These are phyloP conservation scores for Alternaria incomplexa DNA, from an alignment of 2,329 filamentous ascomycete species.

Conservation along the genomic window DNA sequence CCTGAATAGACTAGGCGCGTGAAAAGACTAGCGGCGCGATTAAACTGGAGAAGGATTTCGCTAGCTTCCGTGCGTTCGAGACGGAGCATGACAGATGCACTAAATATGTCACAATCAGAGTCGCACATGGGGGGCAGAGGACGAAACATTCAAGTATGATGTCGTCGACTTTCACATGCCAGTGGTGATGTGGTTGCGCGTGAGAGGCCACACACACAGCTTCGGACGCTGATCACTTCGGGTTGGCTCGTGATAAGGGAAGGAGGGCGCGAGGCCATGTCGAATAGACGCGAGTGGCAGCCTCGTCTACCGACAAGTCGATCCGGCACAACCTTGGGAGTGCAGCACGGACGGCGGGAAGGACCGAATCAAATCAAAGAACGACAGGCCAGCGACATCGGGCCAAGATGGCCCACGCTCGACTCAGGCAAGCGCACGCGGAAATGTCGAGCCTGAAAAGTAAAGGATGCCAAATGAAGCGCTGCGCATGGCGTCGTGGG, in stretches of 20 bases:
- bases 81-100: slow-evolving; percentile 26
- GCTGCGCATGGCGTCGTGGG: slow-evolving; percentile 27
- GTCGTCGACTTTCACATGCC: slow-evolving; percentile 39
- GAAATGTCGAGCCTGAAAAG: slow-evolving; percentile 19
- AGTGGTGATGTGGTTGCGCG: slow-evolving; percentile 5
- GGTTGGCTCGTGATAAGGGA: slow-evolving; percentile 33
- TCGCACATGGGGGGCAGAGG: slow-evolving; percentile 11
- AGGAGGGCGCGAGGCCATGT: slow-evolving; percentile 24
- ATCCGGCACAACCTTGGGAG: slow-evolving; percentile 16
- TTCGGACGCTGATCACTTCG: slow-evolving; percentile 24
- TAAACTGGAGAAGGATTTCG: slow-evolving; percentile 31
- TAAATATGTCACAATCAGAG: slow-evolving; percentile 25
- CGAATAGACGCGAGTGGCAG: slow-evolving; percentile 31
- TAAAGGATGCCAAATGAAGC: slow-evolving; percentile 15
- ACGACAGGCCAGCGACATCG: slow-evolving; percentile 35
- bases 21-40: slow-evolving; percentile 25
- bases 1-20: slow-evolving; percentile 17
- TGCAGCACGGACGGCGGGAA: slow-evolving; percentile 33
- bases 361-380: slow-evolving; percentile 40
- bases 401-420: slow-evolving; percentile 25
- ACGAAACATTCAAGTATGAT: slow-evolving; percentile 25
- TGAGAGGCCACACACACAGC: slow-evolving; percentile 12
- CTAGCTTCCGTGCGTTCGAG: slow-evolving; percentile 12
- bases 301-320: slow-evolving; percentile 30
- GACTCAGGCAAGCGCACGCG: slow-evolving; percentile 22